Evolutionary conservation across 2,329 filamentous ascomycete species (phyloP), one percentile per base, ranked within the genome.

Genomic region (Mycosphaerella sp.): DNA sequence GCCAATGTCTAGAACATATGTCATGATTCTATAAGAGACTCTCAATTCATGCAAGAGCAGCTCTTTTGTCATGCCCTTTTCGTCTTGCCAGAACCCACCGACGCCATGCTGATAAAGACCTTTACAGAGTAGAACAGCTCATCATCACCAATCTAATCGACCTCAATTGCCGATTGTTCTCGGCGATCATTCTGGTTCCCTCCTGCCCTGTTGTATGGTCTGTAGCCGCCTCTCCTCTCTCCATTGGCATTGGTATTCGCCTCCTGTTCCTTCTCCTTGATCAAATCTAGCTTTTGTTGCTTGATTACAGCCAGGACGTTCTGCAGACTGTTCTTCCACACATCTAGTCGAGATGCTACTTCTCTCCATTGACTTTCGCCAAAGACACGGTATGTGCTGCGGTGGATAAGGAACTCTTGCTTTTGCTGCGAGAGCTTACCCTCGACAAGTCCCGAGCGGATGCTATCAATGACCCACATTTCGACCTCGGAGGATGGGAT

Each of bases 401-500:
- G 84, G 78, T 98, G 93, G 56, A 98, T 89, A 48, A 96, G 79
- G 79, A 98, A 97, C 58, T 91, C 87, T 69, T 88, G 82, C 70
- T 89, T 89, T 69, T 91, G 80, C 75, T 98, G 93, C 53, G 87
- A 93, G 62, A 98, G 82, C 75, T 95, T 95, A 68, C 93, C 93
- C 76, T 98, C 93, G 46, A 98, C 88, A 34, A 98, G 82, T 30
- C 90, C 89, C 42, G 90, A 89, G 61, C 93, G 88, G 73, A 98
- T 96, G 62, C 94, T 90, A 70, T 98, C 93, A 66, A 98, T 98
- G 61, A 94, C 89, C 93, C 93, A 98, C 79, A 91, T 86, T 79
- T 98, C 93, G 37, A 97, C 89, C 58, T 97, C 89, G 58, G 87
- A 84, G 41, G 75, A 68, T 41, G 88, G 83, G 50, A 98, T 84